Conservation (phyloP, 1,139 yeast genomes). For the Sugiyamaella paludigena region DNA sequence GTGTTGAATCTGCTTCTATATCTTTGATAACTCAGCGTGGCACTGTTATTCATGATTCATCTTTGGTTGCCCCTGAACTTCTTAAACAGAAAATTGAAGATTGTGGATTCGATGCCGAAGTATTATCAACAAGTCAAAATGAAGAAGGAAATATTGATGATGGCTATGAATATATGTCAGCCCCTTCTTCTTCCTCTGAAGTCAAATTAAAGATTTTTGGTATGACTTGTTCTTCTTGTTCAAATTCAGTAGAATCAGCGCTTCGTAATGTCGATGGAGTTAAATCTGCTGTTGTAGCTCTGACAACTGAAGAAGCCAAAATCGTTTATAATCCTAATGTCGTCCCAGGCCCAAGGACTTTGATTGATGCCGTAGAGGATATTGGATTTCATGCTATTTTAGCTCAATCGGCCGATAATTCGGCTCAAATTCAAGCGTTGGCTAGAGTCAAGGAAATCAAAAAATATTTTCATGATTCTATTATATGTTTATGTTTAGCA, state of each 20-base stretch:
- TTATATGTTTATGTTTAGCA: constrained; percentile 54
- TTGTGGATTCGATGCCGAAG: constrained; percentile 66
- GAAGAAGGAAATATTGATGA: constrained; percentile 3
- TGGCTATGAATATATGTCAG: background rate
- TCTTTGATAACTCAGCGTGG: constrained; percentile 78
- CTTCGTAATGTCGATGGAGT: constrained; percentile 49
- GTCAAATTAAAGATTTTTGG: constrained; percentile 47
- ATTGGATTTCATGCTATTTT: constrained; percentile 51
- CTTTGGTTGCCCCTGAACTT: constrained; percentile 36
- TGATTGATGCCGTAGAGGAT: constrained; percentile 50
- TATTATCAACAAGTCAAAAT: constrained; percentile 30
- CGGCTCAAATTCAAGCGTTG: constrained; percentile 66
- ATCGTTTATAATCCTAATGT: constrained; percentile 46
- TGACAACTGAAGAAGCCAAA: constrained; percentile 45
- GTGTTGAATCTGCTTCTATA: constrained; percentile 54
- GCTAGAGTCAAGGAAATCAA: constrained; percentile 68
- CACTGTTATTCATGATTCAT: constrained; percentile 46
- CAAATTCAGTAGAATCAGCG: constrained; percentile 49
- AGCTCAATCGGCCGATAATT: constrained; percentile 44
- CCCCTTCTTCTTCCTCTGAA: background rate
- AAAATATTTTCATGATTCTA: constrained; percentile 61
- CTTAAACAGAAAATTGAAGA: constrained; percentile 59
- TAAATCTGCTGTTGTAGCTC: constrained; percentile 40
- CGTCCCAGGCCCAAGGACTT: constrained; percentile 53
- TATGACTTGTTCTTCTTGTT: constrained; percentile 62